Evolutionary conservation across 1,284 basidiomycete genomes (phyloP).

Genomic region (Puccinia polysora): DNA sequence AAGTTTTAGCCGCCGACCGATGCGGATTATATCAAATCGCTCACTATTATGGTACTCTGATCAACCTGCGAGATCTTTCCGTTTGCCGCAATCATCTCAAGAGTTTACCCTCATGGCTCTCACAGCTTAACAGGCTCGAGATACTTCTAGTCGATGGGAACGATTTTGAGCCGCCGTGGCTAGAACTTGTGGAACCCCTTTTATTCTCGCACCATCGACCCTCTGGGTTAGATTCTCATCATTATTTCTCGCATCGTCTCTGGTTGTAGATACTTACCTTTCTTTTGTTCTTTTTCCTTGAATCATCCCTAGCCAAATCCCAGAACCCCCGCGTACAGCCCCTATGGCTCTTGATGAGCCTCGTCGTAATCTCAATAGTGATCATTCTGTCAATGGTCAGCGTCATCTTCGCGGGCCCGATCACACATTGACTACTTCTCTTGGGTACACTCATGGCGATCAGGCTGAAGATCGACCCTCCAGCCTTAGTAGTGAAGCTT

Average conservation of each 20-base stretch:
- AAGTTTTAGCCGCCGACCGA: constrained; percentile 81
- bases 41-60: constrained; percentile 55
- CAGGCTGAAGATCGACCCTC: constrained; percentile 1
- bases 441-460: neutral
- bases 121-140: constrained; percentile 70
- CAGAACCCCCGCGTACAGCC: neutral
- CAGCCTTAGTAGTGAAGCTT: constrained; percentile 12
- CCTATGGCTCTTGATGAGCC: neutral
- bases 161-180: constrained; percentile 86
- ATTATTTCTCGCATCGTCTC: neutral
- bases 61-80: constrained; percentile 48
- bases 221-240: constrained; percentile 10
- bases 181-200: constrained; percentile 71
- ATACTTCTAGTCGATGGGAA: constrained; percentile 86
- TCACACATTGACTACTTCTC: constrained; percentile 2
- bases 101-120: constrained; percentile 88
- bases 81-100: constrained; percentile 75
- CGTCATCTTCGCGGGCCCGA: neutral
- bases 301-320: neutral
- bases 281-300: constrained; percentile 7
- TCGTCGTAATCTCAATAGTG: neutral
- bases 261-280: neutral
- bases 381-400: neutral
- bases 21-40: constrained; percentile 71
- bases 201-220: constrained; percentile 11